Evolutionary conservation across 1,139 yeast species (phyloP), one percentile per base, ranked within the genome.

Genomic region (Magnusiomyces clavatus): DNA sequence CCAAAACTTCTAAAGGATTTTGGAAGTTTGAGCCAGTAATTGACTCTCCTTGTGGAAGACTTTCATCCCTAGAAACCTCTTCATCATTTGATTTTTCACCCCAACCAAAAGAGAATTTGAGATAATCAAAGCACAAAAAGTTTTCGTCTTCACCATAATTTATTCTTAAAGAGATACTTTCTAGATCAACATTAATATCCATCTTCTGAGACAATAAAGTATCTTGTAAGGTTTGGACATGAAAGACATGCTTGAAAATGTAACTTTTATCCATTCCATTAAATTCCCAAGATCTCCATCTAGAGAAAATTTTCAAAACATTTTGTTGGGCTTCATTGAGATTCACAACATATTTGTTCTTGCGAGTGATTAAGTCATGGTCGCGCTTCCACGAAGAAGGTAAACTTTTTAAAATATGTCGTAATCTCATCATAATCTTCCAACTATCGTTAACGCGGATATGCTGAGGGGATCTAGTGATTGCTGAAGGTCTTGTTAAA

Each of bases 251-350:
- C 17, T 61, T 51, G 48, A 61, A 70, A 16, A 58, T 61, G 50
- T 72, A 76, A 50, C 82, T 76, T 47, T 81, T 71, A 44, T 80
- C 80, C 31, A 81, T 75, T 60, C 79, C 78, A 6, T 76, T 69
- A 54, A 79, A 80, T 60, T 90, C 97, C 97, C 97, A 92, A 53
- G 82, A 80, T 72, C 97, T 78, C 97, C 97, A 90, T n/a, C 76
- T 73, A 0, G 82, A 73, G 61, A 88, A 87, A 0, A 82, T 73
- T 2, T 74, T 71, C 45, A 78, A 67, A 2, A 86, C 86, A 24
- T 75, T 76, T 11, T 72, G 71, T 55, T 75, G 73, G 0, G 89
- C 86, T 59, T 75, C 72, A 0, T 58, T 61, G 0, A 41, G 38
- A 43, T 87, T 84, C 0, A 80, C 71, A 29, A 67, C 62, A 48